These are phyloP conservation scores for Corylus avellana DNA, from an alignment of 306 rosid species.

Conservation along the genomic window DNA sequence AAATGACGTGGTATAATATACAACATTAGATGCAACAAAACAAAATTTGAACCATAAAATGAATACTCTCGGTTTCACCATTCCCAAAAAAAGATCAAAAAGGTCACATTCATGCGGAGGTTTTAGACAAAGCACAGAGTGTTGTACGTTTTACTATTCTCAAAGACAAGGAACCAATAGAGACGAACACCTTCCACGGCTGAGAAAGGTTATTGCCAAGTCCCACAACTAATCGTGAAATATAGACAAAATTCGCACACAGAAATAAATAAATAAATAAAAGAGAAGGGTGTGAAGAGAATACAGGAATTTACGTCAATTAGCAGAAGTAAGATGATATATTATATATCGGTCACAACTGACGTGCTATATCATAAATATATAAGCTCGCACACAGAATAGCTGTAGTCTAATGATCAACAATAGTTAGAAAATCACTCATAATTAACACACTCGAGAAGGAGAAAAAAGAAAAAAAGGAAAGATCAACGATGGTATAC, in stretches of 20 bases:
- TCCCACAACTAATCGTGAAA: too few relatives aligned
- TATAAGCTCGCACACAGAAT: background rate
- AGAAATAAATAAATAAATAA: background rate
- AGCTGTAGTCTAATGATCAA: background rate
- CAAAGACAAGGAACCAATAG: too few relatives aligned
- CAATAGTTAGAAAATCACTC: background rate
- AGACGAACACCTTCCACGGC: too few relatives aligned
- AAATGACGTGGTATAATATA: too few relatives aligned
- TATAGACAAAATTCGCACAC: background rate
- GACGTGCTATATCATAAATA: background rate
- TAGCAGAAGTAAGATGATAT: background rate
- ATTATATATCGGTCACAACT: background rate
- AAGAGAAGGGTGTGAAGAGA: background rate
- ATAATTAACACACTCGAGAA: conserved; percentile 1
- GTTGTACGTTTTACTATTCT: too few relatives aligned
- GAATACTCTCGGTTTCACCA: too few relatives aligned
- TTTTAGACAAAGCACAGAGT: too few relatives aligned
- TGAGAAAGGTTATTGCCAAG: too few relatives aligned
- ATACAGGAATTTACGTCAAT: background rate
- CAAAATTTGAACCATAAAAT: too few relatives aligned
- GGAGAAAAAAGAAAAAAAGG: background rate
- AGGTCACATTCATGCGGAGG: too few relatives aligned
- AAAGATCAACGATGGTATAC: conserved; percentile 13
- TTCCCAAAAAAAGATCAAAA: too few relatives aligned
- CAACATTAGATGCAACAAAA: too few relatives aligned